These are phyloP conservation scores for Hirschioporus abietinus DNA, from an alignment of 768 basidiomycete genomes.

Conservation along the genomic window DNA sequence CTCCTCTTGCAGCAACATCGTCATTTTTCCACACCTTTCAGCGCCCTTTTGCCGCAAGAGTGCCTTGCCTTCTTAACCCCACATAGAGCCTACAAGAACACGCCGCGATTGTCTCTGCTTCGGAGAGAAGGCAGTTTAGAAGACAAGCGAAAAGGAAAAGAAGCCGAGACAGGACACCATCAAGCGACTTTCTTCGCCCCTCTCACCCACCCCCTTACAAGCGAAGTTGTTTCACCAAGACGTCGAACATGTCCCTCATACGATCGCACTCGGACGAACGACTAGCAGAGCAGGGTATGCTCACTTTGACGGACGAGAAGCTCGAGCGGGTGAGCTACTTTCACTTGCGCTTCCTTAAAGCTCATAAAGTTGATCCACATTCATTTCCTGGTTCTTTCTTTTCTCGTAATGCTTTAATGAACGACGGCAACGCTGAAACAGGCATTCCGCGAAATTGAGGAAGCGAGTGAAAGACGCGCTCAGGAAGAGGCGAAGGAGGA, in stretches of 20 bases:
- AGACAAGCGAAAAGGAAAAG: neutral
- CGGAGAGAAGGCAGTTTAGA: neutral
- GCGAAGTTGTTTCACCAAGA: neutral
- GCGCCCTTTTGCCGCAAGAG: neutral
- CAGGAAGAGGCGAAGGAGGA: conserved; percentile 1
- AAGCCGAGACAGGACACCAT: neutral
- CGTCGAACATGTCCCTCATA: conserved; percentile 1
- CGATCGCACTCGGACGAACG: neutral
- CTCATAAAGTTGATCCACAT: neutral
- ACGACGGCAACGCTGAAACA: neutral
- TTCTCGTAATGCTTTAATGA: neutral
- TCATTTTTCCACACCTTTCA: neutral
- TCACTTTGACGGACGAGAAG: neutral
- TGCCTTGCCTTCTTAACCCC: neutral
- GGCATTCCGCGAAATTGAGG: conserved; percentile 3
- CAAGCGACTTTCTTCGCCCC: neutral
- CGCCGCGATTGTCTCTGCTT: neutral
- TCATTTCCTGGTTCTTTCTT: neutral
- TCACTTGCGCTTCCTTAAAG: neutral
- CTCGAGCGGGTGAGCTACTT: neutral
- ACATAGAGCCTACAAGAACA: too few relatives aligned
- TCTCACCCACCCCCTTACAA: neutral
- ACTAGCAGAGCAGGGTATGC: neutral
- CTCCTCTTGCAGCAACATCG: neutral
- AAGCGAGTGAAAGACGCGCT: conserved; percentile 1